phyloP scores from a whole-genome alignment of 73 alveolate genomes.

The Paramecium sonneborni region DNA sequence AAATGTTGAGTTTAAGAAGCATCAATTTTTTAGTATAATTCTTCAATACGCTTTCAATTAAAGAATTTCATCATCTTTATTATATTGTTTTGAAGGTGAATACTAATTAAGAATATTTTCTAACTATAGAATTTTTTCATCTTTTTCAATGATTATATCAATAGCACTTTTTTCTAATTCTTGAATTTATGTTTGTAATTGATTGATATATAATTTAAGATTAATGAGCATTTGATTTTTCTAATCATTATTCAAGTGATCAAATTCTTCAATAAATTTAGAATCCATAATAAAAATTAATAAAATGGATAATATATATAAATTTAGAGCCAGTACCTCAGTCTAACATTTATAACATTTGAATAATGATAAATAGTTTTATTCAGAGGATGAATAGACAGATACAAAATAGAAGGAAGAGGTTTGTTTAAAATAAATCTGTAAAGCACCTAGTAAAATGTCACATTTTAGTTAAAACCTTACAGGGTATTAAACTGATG shows the following conservation, averaged over 20 bases:
- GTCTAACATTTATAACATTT: not conserved
- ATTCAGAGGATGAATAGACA: constrained; percentile 39
- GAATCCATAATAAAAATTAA: not conserved
- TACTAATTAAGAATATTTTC: not conserved
- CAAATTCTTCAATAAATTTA: constrained; percentile 28
- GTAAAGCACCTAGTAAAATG: constrained; percentile 52
- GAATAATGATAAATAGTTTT: constrained; percentile 42
- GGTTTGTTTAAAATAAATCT: not conserved
- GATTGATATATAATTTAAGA: not conserved
- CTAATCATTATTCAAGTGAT: not conserved
- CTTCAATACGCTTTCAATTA: not conserved
- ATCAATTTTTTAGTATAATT: not conserved
- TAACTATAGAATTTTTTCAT: not conserved
- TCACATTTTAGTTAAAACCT: not conserved
- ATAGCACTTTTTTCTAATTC: constrained; percentile 22
- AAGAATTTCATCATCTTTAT: not conserved
- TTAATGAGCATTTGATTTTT: not conserved
- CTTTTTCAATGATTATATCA: constrained; percentile 8
- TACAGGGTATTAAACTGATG: constrained; percentile 39
- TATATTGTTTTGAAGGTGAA: not conserved
- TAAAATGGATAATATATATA: constrained; percentile 4
- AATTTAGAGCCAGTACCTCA: not conserved
- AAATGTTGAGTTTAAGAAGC: not conserved
- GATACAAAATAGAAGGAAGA: not conserved
- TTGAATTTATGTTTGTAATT: not conserved